Percentiles rank a stretch among this genome's conserved stretches.
Conservation (phyloP, 306 rosid genomes). For the Adenanthera pavonina region DNA sequence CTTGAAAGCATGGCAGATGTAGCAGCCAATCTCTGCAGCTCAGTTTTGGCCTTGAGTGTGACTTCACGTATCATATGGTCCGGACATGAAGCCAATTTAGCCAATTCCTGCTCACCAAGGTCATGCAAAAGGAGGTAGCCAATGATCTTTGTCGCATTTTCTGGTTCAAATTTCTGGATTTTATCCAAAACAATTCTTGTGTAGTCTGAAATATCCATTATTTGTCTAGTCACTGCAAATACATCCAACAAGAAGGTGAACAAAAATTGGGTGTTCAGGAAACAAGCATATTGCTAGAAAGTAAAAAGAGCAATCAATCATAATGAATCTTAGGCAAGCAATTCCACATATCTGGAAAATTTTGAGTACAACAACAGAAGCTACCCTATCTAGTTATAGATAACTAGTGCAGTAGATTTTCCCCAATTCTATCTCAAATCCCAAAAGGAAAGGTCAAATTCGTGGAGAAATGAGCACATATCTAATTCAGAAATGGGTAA, state of each 20-base stretch:
- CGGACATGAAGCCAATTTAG: not conserved
- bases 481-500: constrained; percentile 6
- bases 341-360: not conserved
- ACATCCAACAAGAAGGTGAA: not conserved
- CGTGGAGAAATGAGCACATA: not conserved
- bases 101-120: not conserved
- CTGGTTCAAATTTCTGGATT: not conserved
- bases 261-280: not conserved
- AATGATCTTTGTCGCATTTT: not conserved
- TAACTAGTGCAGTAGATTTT: constrained; percentile 1
- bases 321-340: not conserved
- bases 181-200: not conserved
- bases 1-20: not conserved
- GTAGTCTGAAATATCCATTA: constrained; percentile 8
- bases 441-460: constrained; percentile 42
- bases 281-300: not conserved
- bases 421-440: constrained; percentile 30
- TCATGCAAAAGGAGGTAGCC: not conserved
- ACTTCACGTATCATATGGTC: not conserved
- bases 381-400: not conserved
- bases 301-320: not conserved
- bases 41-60: not conserved
- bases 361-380: not conserved
- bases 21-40: not conserved
- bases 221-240: not conserved